These are phyloP conservation scores for Podila epicladia DNA, from an alignment of 192 early-diverging fungal species.

Conservation along the genomic window DNA sequence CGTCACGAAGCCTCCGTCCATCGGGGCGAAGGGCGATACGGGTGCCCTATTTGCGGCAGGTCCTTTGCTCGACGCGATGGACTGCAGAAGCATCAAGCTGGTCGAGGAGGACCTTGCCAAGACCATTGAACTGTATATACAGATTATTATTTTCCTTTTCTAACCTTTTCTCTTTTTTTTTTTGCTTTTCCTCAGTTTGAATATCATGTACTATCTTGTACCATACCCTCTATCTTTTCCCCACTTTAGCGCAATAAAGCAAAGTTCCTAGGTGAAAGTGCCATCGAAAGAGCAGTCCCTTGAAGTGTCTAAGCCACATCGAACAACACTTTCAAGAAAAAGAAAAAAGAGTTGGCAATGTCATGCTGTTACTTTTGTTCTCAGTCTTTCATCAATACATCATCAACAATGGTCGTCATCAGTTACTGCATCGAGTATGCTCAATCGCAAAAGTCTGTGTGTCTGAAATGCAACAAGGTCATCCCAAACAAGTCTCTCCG, in stretches of 20 bases:
- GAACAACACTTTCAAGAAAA: constrained; percentile 5
- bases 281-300: background rate
- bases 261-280: too few relatives aligned
- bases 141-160: background rate
- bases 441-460: constrained; percentile 52
- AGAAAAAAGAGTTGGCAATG: background rate
- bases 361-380: background rate
- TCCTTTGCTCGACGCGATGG: constrained; percentile 74
- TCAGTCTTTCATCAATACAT: background rate
- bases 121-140: background rate
- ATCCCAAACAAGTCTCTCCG: constrained; percentile 61
- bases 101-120: background rate
- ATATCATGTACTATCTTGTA: too few relatives aligned
- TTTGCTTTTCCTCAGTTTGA: background rate
- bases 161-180: background rate
- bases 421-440: constrained; percentile 61
- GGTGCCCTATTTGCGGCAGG: constrained; percentile 59
- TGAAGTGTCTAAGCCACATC: background rate
- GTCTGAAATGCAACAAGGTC: constrained; percentile 52
- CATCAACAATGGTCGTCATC: constrained; percentile 34
- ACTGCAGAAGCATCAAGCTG: constrained; percentile 59
- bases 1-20: constrained; percentile 71
- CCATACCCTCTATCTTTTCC: background rate
- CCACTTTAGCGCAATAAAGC: background rate
- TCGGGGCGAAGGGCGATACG: constrained; percentile 61